Evolutionary conservation across 23 red algal species (phyloP).

Genomic region (Gracilaria gracilis): DNA sequence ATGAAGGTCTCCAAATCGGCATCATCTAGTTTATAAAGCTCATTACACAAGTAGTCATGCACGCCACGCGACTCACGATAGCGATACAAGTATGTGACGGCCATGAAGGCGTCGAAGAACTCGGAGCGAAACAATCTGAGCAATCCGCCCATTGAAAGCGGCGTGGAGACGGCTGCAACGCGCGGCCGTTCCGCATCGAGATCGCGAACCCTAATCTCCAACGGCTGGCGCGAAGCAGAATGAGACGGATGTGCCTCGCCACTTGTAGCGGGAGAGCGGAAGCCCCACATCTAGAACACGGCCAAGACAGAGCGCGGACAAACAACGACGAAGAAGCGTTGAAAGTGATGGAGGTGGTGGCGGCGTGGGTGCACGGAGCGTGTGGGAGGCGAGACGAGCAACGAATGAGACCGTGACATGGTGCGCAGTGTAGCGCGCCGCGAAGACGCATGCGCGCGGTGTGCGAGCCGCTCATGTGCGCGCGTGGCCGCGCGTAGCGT

Average conservation of each 20-base stretch:
- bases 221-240: conserved; percentile 13
- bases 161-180: conserved; percentile 7
- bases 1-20: conserved; percentile 95
- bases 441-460: no score
- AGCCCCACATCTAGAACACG: conserved; percentile 50
- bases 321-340: neutral
- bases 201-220: conserved; percentile 66
- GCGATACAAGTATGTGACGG: conserved; percentile 98
- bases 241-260: conserved; percentile 13
- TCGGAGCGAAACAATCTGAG: conserved; percentile 98
- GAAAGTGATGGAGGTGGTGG: neutral
- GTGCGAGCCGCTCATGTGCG: no score
- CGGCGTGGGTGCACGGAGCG: conserved; percentile 2
- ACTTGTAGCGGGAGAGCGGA: conserved; percentile 40
- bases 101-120: conserved; percentile 99
- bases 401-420: neutral
- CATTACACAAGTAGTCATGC: conserved; percentile 97
- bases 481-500: no score
- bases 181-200: conserved; percentile 51
- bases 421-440: no score
- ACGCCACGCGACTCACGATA: conserved; percentile 90
- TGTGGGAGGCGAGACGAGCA: neutral
- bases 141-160: conserved; percentile 89
- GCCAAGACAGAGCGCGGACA: neutral
- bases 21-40: conserved; percentile 88